Base-by-base conservation (phyloP, 208 protist genomes). In the Acanthamoeba triangularis region DNA sequence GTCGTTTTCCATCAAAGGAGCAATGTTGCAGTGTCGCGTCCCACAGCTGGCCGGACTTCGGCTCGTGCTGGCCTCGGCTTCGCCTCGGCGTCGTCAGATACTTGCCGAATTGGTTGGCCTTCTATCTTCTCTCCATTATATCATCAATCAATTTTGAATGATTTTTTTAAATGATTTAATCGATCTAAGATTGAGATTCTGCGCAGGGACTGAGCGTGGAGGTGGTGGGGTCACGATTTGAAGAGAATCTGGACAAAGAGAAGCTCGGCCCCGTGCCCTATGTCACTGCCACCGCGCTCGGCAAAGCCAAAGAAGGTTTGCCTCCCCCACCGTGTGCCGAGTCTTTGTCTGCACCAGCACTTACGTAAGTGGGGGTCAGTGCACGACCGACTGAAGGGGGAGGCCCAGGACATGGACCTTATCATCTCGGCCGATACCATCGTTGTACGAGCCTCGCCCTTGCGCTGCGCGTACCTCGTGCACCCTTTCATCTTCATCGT, bases 401-500 rank as follows among this genome's bases (percentile, higher is more conserved):
- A 61, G 61, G 20, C 37, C 25, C 0, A 90, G 56, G 33, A 30
- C 65, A 11, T 82, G 7, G 44, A 94, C 33, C 91, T 97, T 2
- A 93, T 97, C 35, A 95, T 97, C 61, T 59, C 59, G 5, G 96
- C 96, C 16, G 96, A 97, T 93, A 97, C 96, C 41, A 91, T 97
- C n/a, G 95, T 97, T 11, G 87, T 95, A 18, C 44, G 30, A 14
- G 16, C 30, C 30, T 11, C 7, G 2, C 4, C 23, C 65, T n/a
- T 37, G n/a, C 16, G 1, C 35, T 1, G 33, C 33, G 65, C 33
- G 47, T 3, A 3, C 7, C 33, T 33, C 23, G 25, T 16, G 65
- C 33, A 1, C 37, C 7, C 37, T 80, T 10, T 80, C 30, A 49
- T 13, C 33, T 8, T 80, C 18, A 80, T 25, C 41, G 30, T 20